Conservation (phyloP, 2,329 filamentous ascomycete genomes). For the Aspergillus aculeatinus region DNA sequence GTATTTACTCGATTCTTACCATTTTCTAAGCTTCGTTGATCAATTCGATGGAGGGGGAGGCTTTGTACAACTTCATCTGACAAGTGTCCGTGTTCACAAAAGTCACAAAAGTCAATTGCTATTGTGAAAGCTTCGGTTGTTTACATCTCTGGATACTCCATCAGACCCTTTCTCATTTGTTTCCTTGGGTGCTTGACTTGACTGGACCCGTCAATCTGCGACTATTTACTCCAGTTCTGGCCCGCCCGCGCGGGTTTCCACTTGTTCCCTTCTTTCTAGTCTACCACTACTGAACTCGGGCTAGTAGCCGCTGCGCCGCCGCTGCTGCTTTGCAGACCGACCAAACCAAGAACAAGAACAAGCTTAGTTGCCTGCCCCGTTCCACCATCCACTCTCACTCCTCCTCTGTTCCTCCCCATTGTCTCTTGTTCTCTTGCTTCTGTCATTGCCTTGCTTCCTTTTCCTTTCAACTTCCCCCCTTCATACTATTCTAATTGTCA, state of each 20-base stretch:
- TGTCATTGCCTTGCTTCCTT: slow-evolving; percentile 14
- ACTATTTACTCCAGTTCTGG: slow-evolving; percentile 3
- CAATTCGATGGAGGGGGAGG: neutral
- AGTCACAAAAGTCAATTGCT: neutral
- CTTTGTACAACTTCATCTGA: no score
- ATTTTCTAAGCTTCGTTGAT: no score
- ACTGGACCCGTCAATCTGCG: neutral
- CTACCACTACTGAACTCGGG: no score
- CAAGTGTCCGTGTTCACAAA: no score
- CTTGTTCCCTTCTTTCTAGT: slow-evolving; percentile 5
- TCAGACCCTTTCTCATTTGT: neutral
- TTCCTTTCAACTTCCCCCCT: slow-evolving; percentile 4
- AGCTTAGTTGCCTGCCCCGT: slow-evolving; percentile 11
- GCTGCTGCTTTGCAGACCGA: slow-evolving; percentile 3
- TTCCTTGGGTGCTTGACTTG: no score
- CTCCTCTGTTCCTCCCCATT: slow-evolving; percentile 17
- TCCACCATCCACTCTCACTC: slow-evolving; percentile 8
- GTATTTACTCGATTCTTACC: neutral
- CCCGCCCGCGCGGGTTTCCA: slow-evolving; percentile 14
- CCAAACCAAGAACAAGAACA: neutral
- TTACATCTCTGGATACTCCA: neutral
- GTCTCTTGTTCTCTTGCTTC: slow-evolving; percentile 17
- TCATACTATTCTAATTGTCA: neutral
- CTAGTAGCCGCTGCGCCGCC: neutral
- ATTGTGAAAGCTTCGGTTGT: neutral